phyloP scores from a whole-genome alignment of 768 basidiomycete species.

The Termitomyces sp. region DNA sequence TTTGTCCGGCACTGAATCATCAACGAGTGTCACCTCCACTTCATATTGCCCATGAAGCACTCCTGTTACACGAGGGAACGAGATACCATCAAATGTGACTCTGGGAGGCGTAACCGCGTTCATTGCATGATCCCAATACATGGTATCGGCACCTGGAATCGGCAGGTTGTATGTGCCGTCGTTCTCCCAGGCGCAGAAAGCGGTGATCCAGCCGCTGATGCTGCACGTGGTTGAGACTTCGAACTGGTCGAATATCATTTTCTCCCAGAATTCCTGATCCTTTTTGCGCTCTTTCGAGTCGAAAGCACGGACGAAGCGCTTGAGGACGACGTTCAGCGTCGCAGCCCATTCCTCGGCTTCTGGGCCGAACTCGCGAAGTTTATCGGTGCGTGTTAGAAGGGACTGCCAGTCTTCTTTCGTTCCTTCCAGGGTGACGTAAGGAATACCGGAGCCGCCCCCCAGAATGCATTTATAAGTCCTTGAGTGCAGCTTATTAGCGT shows the following conservation, averaged over 20 bases:
- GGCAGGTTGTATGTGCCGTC: neutral
- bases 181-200: slow-evolving; percentile 23
- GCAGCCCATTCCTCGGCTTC: slow-evolving; percentile 28
- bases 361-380: slow-evolving; percentile 29
- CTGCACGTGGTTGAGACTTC: slow-evolving; percentile 17
- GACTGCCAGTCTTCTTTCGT: neutral
- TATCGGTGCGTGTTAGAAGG: slow-evolving; percentile 25
- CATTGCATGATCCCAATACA: too few species aligned
- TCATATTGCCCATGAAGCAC: too few species aligned
- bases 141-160: too few species aligned
- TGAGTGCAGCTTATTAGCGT: too few species aligned
- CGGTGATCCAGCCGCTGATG: slow-evolving; percentile 35
- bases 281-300: slow-evolving; percentile 15
- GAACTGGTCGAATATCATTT: slow-evolving; percentile 13
- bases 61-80: too few species aligned
- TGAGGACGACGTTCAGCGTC: slow-evolving; percentile 33
- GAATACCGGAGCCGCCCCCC: slow-evolving; percentile 31
- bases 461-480: too few species aligned
- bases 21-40: neutral
- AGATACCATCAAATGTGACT: neutral
- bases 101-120: too few species aligned
- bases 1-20: neutral
- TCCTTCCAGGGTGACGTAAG: slow-evolving; percentile 31
- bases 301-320: slow-evolving; percentile 29
- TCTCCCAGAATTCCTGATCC: slow-evolving; percentile 34